Conservation (phyloP, 345 rosid species). For the Euclidium syriacum region DNA sequence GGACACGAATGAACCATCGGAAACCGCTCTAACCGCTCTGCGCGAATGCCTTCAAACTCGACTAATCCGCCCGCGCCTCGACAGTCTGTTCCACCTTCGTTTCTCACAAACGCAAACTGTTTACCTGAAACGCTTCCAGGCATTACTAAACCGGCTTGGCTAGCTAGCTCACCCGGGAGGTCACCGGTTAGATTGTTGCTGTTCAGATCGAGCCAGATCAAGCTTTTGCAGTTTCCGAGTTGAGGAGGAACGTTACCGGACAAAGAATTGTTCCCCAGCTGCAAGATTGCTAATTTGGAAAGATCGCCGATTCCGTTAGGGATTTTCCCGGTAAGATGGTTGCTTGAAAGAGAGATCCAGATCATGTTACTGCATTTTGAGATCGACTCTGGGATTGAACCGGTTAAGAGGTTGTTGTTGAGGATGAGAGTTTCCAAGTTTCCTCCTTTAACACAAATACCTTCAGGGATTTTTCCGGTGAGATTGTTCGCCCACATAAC, state of each 20-base stretch:
- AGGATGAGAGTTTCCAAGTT: constrained; percentile 77
- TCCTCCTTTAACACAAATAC: constrained; percentile 66
- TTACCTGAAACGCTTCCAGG: constrained; percentile 89
- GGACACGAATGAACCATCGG: constrained; percentile 93
- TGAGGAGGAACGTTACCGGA: constrained; percentile 66
- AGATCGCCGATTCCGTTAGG: constrained; percentile 69
- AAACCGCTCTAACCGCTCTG: constrained; percentile 54
- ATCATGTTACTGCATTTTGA: constrained; percentile 70
- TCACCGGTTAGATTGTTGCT: constrained; percentile 65
- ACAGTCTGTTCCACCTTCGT: constrained; percentile 93
- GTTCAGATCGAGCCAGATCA: constrained; percentile 93
- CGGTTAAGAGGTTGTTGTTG: constrained; percentile 75
- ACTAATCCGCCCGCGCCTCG: constrained; percentile 98
- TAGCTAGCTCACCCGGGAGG: constrained; percentile 62
- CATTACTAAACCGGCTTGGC: constrained; percentile 60
- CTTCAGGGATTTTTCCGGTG: constrained; percentile 72
- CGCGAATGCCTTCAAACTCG: constrained; percentile 82
- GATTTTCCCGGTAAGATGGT: constrained; percentile 60
- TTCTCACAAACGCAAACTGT: constrained; percentile 89
- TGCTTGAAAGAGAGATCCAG: constrained; percentile 91
- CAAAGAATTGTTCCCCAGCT: constrained; percentile 83
- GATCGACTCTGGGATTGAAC: constrained; percentile 71
- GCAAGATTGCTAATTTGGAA: constrained; percentile 63
- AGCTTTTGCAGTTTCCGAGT: constrained; percentile 70
- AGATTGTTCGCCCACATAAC: constrained; percentile 97